These are phyloP conservation scores for Trebouxia sp. DNA, from an alignment of 139 green algal species.

Conservation along the genomic window DNA sequence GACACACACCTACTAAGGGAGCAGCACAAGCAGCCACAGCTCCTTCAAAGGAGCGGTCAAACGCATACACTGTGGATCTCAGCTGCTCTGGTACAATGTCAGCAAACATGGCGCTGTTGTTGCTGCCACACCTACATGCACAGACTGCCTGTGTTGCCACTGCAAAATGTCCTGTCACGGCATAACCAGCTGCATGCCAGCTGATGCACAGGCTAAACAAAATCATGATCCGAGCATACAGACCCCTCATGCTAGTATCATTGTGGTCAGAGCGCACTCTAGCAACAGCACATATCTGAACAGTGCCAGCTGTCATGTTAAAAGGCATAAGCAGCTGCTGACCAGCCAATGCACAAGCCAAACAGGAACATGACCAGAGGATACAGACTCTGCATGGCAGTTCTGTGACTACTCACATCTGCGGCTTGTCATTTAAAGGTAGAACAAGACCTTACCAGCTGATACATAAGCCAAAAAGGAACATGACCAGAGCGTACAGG, in stretches of 20 bases:
- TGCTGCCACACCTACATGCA: constrained; percentile 56
- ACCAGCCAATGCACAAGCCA: not conserved
- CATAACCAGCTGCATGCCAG: not conserved
- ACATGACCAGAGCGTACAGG: constrained; percentile 57
- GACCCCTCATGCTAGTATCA: not conserved
- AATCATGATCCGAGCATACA: not conserved
- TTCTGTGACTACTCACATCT: not conserved
- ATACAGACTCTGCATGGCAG: not conserved
- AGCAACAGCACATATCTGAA: not conserved
- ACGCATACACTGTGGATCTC: constrained; percentile 76
- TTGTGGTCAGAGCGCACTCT: not conserved
- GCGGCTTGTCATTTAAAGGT: no score
- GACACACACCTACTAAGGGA: constrained; percentile 55
- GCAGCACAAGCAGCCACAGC: constrained; percentile 60
- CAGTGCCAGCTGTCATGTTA: not conserved
- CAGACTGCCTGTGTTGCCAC: no score
- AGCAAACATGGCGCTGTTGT: constrained; percentile 86
- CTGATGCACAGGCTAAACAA: not conserved
- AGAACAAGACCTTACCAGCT: constrained; percentile 57
- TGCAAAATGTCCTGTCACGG: no score
- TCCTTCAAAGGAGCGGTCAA: constrained; percentile 77
- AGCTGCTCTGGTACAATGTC: constrained; percentile 80
- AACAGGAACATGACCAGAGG: not conserved
- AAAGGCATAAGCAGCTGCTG: not conserved
- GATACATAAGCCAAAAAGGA: constrained; percentile 67